Evolutionary conservation across 1,139 yeast genomes (phyloP), one percentile per base, ranked within the genome.

Genomic region (Debaryomyces psychrophilus): DNA sequence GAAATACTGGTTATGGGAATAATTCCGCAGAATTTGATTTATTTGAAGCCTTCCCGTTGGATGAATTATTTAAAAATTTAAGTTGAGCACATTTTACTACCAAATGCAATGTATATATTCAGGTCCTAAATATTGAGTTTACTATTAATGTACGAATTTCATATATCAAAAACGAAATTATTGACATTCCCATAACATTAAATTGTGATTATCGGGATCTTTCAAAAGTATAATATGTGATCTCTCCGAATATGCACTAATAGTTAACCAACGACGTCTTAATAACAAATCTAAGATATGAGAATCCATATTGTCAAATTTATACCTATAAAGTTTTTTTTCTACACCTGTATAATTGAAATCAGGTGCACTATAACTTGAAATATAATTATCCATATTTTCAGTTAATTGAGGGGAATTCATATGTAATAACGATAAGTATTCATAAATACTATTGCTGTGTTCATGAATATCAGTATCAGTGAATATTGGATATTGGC

Each of bases 401-500:
- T 50, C 40, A 11, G 44, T 20, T 34, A 61, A 47, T 45, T 48
- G 61, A 1, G 47, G 37, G 22, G 61, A 57, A 28, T 60, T 55
- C 17, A 58, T 27, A 14, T 55, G 54, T 11, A 59, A 33, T 42
- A 62, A 48, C 6, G 51, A 46, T 25, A 61, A 50, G 44, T 55
- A 61, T 44, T 62, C 67, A 44, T 60, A 58, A 3, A 53, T n/a
- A 5, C 18, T 4, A 8, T 28, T 26, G 34, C n/a, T 28, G 6
- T 18, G 9, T 34, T 5, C 34, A 6, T 11, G 23, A 4, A 37
- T 8, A 18, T 38, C 41, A 18, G 26, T n/a, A n/a, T 8, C 27
- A 12, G 14, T 27, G 25, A 38, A 29, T 20, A 17, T 12, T 5
- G 35, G 34, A 15, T n/a, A 17, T 5, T 2, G 5, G 4, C 15